Evolutionary conservation across 345 rosid genomes (phyloP).

Genomic region (Alliaria petiolata): DNA sequence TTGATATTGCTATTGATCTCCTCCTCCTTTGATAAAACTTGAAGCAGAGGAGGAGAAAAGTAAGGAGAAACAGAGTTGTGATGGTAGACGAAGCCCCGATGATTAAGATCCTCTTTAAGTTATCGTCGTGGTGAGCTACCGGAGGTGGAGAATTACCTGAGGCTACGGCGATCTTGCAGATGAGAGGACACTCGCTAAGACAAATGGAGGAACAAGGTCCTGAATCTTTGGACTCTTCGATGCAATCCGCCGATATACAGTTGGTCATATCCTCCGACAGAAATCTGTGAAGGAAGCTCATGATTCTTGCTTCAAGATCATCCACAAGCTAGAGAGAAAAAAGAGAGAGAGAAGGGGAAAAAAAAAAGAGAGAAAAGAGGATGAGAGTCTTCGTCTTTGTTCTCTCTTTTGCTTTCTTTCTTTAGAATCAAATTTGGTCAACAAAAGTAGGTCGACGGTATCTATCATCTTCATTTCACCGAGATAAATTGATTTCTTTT

Average conservation of each 20-base stretch:
- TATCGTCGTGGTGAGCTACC: background rate
- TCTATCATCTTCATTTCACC: constrained; percentile 1
- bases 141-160: constrained; percentile 9
- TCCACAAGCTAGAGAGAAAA: constrained; percentile 4
- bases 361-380: background rate
- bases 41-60: constrained; percentile 27
- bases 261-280: constrained; percentile 5
- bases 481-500: background rate
- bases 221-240: background rate
- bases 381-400: constrained; percentile 18
- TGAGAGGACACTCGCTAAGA: constrained; percentile 16
- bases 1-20: constrained; percentile 14
- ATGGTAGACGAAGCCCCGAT: constrained; percentile 29
- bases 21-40: constrained; percentile 27
- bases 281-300: constrained; percentile 24
- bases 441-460: constrained; percentile 20
- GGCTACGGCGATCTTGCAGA: constrained; percentile 3
- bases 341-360: constrained; percentile 1
- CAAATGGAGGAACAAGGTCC: constrained; percentile 6
- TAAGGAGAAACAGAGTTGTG: constrained; percentile 32
- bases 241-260: background rate
- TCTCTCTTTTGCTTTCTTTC: constrained; percentile 15
- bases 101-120: constrained; percentile 24
- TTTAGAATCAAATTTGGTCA: constrained; percentile 27
- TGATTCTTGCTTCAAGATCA: constrained; percentile 31